Percentiles rank a stretch among this genome's conserved stretches.
Conservation (phyloP, 352 stramenopile genomes). For the Globisporangium megalacanthum region DNA sequence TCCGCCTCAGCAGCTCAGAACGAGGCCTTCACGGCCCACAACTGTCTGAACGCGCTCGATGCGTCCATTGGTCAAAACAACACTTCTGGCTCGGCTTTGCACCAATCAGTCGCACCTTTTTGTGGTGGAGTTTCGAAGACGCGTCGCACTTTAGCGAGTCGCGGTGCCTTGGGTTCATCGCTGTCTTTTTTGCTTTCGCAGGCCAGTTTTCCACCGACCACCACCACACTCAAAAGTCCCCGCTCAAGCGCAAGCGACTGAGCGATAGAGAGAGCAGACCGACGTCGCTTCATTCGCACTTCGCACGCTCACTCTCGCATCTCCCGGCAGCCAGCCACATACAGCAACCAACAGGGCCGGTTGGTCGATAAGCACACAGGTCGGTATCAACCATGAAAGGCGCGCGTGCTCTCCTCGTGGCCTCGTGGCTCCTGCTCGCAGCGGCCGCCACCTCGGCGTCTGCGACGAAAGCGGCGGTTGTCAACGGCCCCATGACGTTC, state of each 20-base stretch:
- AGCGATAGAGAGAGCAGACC: no score
- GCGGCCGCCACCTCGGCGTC: conserved; percentile 1
- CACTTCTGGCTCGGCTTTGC: no score
- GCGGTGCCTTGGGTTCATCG: not conserved
- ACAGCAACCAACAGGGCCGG: not conserved
- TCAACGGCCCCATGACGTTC: not conserved
- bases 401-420: conserved; percentile 8
- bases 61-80: no score
- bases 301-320: no score
- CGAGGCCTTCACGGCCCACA: no score
- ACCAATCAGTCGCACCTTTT: not conserved
- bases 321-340: no score
- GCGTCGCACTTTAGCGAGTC: not conserved
- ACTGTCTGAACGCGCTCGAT: no score
- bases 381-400: conserved; percentile 7
- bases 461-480: not conserved
- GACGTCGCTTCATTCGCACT: no score
- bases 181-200: not conserved
- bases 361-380: not conserved
- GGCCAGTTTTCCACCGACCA: no score
- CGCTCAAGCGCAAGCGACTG: not conserved
- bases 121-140: not conserved
- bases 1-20: no score
- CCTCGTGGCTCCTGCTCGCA: conserved; percentile 12
- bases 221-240: not conserved